Evolutionary conservation across 139 green algal species (phyloP), one percentile per base, ranked within the genome.

Genomic region (Chlamydomonas sphaeroides): DNA sequence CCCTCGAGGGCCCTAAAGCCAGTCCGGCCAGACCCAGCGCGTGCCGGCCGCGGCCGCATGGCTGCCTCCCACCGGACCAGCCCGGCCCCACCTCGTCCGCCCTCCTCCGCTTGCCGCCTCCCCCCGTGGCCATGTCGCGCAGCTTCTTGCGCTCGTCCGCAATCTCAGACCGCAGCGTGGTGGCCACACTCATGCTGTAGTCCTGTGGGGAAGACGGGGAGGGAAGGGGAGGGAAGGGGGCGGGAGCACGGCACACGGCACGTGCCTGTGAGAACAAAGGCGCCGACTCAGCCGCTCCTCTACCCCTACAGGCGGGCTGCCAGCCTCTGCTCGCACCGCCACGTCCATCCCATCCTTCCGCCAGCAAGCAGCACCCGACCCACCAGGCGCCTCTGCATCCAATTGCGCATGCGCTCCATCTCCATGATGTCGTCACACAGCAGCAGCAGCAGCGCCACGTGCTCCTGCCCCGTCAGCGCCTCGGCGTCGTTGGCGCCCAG

Each of bases 61-160:
- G n/a, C n/a, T n/a, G n/a, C n/a, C n/a, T n/a, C n/a, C n/a, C n/a
- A n/a, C n/a, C n/a, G n/a, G n/a, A n/a, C 17, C 17, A 28, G 21
- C 15, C 36, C 20, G 35, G 38, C 65, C 36, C 25, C 21, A 56
- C 66, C 10, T 28, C 66, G 18, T 57, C 66, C 17, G 7, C 30
- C 17, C 30, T 42, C 30, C 3, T 35, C 39, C 38, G 11, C 70
- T 67, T 35, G 66, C 72, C 67, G 68, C 33, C 41, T 87, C 85
- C n/a, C 49, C 75, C 26, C 85, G 80, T 7, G 68, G 11, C 68
- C 75, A 89, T 68, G 74, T 89, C 85, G 20, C 56, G 28, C 62
- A 89, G 79, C 75, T 68, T 72, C 80, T 83, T 82, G 42, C 80
- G 74, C 11, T 68, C 80, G 57, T 89, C 85, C 6, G 61, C 65